Evolutionary conservation across 768 basidiomycete genomes (phyloP), one percentile per base, ranked within the genome.

Genomic region (Rhodotorula sphaerocarpa): DNA sequence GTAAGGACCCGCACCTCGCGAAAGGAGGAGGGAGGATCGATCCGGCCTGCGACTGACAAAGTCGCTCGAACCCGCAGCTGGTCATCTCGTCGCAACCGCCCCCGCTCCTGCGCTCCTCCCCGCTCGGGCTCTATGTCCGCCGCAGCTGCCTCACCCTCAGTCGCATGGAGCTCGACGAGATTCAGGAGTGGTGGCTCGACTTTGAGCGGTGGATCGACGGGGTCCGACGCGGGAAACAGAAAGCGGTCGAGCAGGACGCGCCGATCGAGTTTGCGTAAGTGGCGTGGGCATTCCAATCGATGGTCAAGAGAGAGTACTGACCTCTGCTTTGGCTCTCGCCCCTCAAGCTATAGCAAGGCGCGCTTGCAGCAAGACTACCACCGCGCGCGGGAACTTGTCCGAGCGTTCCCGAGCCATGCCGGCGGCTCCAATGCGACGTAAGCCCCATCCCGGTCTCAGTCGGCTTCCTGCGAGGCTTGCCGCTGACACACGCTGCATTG

Each of bases 31-130:
- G 36, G 10, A 39, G 36, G 16, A 43, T 31, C n/a, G n/a, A n/a
- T n/a, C n/a, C n/a, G n/a, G n/a, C n/a, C n/a, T n/a, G n/a, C n/a
- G n/a, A n/a, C n/a, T n/a, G n/a, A n/a, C n/a, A n/a, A n/a, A n/a
- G n/a, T n/a, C n/a, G n/a, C n/a, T 23, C 52, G 25, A 3, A 9
- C n/a, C 3, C 15, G 23, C 48, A 57, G 61, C 16, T 33, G 48
- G 12, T 28, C 10, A 21, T 47, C 15, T 31, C 48, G 0, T 15
- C 54, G 20, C 15, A 28, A 15, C 54, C 57, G 2, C 50, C 50
- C 11, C 50, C 50, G 23, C 50, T 67, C 33, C 50, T 59, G n/a
- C 61, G 66, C 43, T n/a, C 48, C 11, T 67, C 66, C 7, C 66
- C 61, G 0, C 42, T 59, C 36, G 66, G 52, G 10, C 2, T 67